These are phyloP conservation scores for Pseudohalonectria lignicola DNA, from an alignment of 2,329 filamentous ascomycete genomes.

Conservation along the genomic window DNA sequence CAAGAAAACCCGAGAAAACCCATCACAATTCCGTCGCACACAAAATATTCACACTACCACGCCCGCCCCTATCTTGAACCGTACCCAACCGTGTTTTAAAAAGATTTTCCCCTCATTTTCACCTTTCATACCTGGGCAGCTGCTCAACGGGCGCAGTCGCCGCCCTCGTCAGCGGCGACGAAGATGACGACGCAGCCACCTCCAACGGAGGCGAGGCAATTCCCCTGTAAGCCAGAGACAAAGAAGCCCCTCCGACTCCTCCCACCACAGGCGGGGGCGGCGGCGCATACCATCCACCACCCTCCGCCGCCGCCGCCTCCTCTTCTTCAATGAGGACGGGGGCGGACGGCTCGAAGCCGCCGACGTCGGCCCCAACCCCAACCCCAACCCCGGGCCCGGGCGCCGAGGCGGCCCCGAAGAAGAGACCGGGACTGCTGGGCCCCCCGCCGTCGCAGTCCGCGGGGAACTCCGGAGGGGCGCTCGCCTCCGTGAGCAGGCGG, in stretches of 20 bases:
- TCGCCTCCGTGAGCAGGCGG: conserved; percentile 52
- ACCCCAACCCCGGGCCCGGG: conserved; percentile 17
- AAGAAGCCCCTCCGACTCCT: too few relatives aligned
- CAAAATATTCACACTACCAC: too few relatives aligned
- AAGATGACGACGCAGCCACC: background rate
- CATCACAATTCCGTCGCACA: background rate
- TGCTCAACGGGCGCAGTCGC: conserved; percentile 10
- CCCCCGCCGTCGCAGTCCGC: conserved; percentile 34
- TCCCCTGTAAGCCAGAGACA: too few relatives aligned
- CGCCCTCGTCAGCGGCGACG: background rate
- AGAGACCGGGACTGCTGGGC: conserved; percentile 9
- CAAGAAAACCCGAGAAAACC: too few relatives aligned
- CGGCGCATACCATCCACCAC: too few relatives aligned
- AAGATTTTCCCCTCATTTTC: too few relatives aligned
- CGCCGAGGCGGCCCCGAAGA: conserved; percentile 13
- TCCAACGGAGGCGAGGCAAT: too few relatives aligned
- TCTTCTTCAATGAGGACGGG: conserved; percentile 47
- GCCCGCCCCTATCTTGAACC: too few relatives aligned
- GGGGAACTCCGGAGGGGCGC: conserved; percentile 48
- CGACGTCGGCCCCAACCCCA: too few relatives aligned
- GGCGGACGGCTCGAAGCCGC: conserved; percentile 36
- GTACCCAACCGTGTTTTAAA: too few relatives aligned
- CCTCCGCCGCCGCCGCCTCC: too few relatives aligned
- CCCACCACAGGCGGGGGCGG: too few relatives aligned
- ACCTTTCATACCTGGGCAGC: conserved; percentile 18